These are phyloP conservation scores for Phaeotremella skinneri DNA, from an alignment of 768 basidiomycete genomes.

Conservation along the genomic window DNA sequence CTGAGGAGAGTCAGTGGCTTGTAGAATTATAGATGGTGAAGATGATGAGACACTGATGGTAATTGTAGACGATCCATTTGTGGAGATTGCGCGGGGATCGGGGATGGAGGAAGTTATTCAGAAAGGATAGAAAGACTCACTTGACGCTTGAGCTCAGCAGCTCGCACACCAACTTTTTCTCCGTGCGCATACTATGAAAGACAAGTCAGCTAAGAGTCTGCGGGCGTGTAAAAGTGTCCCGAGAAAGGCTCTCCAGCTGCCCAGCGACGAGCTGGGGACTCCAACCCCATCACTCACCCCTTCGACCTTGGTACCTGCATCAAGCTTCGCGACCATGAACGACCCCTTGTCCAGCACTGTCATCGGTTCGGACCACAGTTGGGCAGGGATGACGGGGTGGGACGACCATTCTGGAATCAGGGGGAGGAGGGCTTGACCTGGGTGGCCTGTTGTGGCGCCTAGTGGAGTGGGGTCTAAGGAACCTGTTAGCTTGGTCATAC, in stretches of 20 bases:
- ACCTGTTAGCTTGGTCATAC: too few relatives aligned
- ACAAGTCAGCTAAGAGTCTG: too few relatives aligned
- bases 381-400: slow-evolving; percentile 15
- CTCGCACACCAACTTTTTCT: slow-evolving; percentile 32
- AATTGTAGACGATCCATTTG: neutral
- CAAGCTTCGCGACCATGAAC: slow-evolving; percentile 28
- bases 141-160: slow-evolving; percentile 33
- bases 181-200: slow-evolving; percentile 31
- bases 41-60: too few relatives aligned
- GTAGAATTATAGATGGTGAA: neutral
- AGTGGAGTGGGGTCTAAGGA: slow-evolving; percentile 27
- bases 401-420: slow-evolving; percentile 18
- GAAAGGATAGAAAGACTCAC: slow-evolving; percentile 18
- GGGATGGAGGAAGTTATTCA: neutral
- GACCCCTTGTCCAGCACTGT: slow-evolving; percentile 18
- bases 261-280: too few relatives aligned
- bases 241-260: too few relatives aligned
- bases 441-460: slow-evolving; percentile 16
- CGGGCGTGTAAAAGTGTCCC: too few relatives aligned
- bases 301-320: slow-evolving; percentile 31
- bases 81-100: neutral
- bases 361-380: slow-evolving; percentile 20
- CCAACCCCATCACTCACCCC: too few relatives aligned
- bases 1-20: too few relatives aligned
- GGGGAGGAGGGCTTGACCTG: slow-evolving; percentile 18